phyloP scores from a whole-genome alignment of 306 rosid genomes.

The Sindora glabra region DNA sequence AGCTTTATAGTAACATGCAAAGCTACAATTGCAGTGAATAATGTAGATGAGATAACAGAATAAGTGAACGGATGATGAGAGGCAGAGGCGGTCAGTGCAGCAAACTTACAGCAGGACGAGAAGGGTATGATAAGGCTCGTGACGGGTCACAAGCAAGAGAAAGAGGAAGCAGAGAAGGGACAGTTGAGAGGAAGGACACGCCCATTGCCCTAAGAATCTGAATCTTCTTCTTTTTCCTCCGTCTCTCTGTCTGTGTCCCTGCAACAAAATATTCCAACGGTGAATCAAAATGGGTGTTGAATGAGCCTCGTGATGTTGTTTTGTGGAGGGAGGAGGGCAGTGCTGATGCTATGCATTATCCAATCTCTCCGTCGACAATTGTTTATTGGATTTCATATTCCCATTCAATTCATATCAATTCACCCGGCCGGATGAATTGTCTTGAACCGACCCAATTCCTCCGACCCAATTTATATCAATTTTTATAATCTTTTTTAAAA shows the following conservation, averaged over 20 bases:
- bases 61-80: no score
- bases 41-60: background rate
- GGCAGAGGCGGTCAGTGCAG: background rate
- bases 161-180: conserved; percentile 40
- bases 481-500: no score
- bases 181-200: conserved; percentile 59
- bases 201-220: conserved; percentile 37
- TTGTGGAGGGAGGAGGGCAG: conserved; percentile 6
- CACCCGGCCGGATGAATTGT: no score
- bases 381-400: no score
- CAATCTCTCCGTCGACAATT: conserved; percentile 10
- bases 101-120: conserved; percentile 49
- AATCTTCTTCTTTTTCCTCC: no score
- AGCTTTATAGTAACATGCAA: no score
- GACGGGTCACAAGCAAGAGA: conserved; percentile 32
- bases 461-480: no score
- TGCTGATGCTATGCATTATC: conserved; percentile 20
- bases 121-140: conserved; percentile 34
- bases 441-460: no score
- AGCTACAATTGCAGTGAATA: conserved; percentile 1
- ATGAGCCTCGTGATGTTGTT: background rate
- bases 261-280: background rate
- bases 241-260: conserved; percentile 12
- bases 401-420: no score
- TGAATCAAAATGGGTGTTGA: background rate